Conservation (phyloP, 2,329 filamentous ascomycete species). For the Fusarium pseudograminearum region DNA sequence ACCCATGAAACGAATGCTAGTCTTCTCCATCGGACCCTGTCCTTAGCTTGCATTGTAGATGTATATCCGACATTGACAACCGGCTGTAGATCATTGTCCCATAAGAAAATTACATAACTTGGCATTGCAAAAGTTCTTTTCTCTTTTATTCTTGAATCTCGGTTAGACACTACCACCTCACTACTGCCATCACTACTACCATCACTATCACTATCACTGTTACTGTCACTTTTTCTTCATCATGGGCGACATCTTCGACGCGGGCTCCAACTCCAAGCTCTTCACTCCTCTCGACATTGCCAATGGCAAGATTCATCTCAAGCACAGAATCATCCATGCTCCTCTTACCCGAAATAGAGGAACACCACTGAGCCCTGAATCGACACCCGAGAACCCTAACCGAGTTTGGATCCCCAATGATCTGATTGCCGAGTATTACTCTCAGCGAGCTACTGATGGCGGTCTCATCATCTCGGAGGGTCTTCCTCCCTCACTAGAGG, state of each 20-base stretch:
- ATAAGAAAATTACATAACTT: conserved; percentile 4
- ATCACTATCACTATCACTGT: not conserved
- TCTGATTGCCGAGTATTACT: conserved; percentile 58
- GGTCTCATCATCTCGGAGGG: conserved; percentile 60
- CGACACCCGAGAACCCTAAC: conserved; percentile 61
- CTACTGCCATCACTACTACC: not conserved
- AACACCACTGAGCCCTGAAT: conserved; percentile 56
- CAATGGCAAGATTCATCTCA: conserved; percentile 60
- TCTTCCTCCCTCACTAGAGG: conserved; percentile 61
- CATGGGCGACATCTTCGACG: conserved; percentile 31
- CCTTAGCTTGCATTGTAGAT: not conserved
- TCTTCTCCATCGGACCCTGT: not conserved
- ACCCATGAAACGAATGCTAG: not conserved
- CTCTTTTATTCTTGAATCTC: not conserved
- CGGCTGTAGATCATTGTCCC: not conserved
- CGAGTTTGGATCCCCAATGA: conserved; percentile 54
- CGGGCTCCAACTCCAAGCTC: conserved; percentile 39
- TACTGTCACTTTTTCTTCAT: not conserved
- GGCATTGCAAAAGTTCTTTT: not conserved
- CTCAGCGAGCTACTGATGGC: conserved; percentile 56
- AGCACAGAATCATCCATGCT: conserved; percentile 64
- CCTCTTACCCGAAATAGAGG: conserved; percentile 67
- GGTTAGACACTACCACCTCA: not conserved
- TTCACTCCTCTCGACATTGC: conserved; percentile 53
- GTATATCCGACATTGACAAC: not conserved